Evolutionary conservation across 2,329 filamentous ascomycete genomes (phyloP), one percentile per base, ranked within the genome.

Genomic region (Aspergillus caelatus): DNA sequence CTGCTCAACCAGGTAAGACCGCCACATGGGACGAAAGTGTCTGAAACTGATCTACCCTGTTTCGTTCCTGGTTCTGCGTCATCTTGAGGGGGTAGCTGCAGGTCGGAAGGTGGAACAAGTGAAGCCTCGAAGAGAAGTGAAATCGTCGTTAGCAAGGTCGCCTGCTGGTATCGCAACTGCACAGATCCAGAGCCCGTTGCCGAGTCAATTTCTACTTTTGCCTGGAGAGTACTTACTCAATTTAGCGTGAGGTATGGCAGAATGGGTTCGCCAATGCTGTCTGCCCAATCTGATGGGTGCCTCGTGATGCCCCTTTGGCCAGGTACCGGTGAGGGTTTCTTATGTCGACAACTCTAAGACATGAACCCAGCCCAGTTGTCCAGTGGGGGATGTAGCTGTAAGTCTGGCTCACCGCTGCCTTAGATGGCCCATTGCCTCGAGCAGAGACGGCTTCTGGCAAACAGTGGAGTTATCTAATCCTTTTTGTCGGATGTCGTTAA

Each of bases 21-120:
- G 72, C 70, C 71, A 75, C 72, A 75, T 74, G 71, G 71, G 62
- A 64, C 61, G 69, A 64, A 64, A 58, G 63, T 69, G 62, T 67
- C 65, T 71, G 65, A 72, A 70, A 70, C 70, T 67, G 66, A 65
- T 61, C 56, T 66, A 66, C 68, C 65, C 66, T 71, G 61, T 67
- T 60, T 53, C 53, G 63, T 64, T 52, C 57, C 62, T 59, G 65
- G 62, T 59, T 60, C 62, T 68, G 62, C 67, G 57, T 66, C 63
- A 62, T 65, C 52, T 69, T 58, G 65, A 61, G 7, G 55, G 72
- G 71, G 65, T 75, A 72, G 65, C 68, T 69, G 70, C 72, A 75
- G 70, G 63, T 64, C 62, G 60, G 46, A 63, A 41, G 67, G 72
- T 77, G 72, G 70, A 73, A 75, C 72, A 67, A 57, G 62, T 65